Conservation (phyloP, 1,139 yeast species). For the Blastobotrys persicus region DNA sequence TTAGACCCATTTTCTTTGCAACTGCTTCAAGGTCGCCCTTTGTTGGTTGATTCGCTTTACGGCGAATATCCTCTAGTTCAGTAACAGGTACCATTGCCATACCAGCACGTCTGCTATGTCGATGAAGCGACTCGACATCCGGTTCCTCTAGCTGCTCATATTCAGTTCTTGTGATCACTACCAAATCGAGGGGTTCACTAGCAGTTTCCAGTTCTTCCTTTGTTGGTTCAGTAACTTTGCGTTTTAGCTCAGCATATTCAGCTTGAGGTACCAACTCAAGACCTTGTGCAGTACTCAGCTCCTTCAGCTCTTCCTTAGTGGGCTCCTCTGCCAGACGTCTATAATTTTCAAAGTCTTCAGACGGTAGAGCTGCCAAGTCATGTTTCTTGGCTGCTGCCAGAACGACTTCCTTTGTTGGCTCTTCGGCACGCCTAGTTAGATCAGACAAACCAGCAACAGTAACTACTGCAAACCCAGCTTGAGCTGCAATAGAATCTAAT, state of each 20-base stretch:
- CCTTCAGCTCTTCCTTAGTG: conserved; percentile 25
- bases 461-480: conserved; percentile 29
- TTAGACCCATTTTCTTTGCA: conserved; percentile 49
- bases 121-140: conserved; percentile 26
- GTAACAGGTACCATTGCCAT: conserved; percentile 27
- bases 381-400: conserved; percentile 18
- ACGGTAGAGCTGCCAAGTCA: conserved; percentile 20
- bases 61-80: conserved; percentile 31
- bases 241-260: conserved; percentile 27
- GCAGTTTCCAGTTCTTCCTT: conserved; percentile 29
- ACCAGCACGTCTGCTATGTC: conserved; percentile 35
- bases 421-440: conserved; percentile 28
- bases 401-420: conserved; percentile 29
- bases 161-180: conserved; percentile 24
- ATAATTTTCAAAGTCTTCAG: conserved; percentile 3
- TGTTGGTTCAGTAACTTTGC: conserved; percentile 28
- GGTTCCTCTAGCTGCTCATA: conserved; percentile 33
- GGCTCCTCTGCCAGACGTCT: conserved; percentile 27
- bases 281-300: conserved; percentile 24
- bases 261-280: conserved; percentile 32
- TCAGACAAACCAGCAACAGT: conserved; percentile 29
- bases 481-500: conserved; percentile 25
- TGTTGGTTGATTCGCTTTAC: conserved; percentile 28
- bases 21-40: conserved; percentile 45
- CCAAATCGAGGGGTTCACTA: conserved; percentile 24